Conservation (phyloP, 768 basidiomycete species). For the Piloderma croceum region DNA sequence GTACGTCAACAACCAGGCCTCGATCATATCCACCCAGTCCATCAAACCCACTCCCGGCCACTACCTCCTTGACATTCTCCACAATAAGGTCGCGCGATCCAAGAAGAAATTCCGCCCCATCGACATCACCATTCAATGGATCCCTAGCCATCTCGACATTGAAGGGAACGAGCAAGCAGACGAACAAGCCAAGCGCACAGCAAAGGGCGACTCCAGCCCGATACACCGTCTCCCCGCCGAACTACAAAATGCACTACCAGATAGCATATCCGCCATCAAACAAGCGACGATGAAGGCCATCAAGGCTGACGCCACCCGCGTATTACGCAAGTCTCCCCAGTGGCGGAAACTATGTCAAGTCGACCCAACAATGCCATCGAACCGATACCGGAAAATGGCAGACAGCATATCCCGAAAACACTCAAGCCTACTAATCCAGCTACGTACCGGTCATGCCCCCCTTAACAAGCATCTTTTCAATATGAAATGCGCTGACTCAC, state of each 20-base stretch:
- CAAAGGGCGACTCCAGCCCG: slow-evolving; percentile 1
- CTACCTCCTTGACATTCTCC: slow-evolving; percentile 8
- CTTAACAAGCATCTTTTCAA: slow-evolving; percentile 25
- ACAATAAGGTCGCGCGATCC: background rate
- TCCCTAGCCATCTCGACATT: slow-evolving; percentile 13
- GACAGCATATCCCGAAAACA: slow-evolving; percentile 8
- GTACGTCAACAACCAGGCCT: slow-evolving; percentile 8
- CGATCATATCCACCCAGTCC: slow-evolving; percentile 1
- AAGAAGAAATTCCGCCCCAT: background rate
- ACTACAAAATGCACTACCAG: background rate
- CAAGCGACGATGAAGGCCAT: background rate
- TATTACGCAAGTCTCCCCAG: slow-evolving; percentile 1
- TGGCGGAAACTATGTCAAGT: background rate
- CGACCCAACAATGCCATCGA: background rate
- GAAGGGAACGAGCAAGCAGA: slow-evolving; percentile 20
- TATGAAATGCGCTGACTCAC: slow-evolving; percentile 19
- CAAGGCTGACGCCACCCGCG: background rate
- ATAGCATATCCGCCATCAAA: slow-evolving; percentile 2
- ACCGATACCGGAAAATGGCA: slow-evolving; percentile 1
- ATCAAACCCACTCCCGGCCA: slow-evolving; percentile 3
- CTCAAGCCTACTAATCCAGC: slow-evolving; percentile 23
- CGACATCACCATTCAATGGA: slow-evolving; percentile 12
- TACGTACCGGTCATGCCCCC: slow-evolving; percentile 26
- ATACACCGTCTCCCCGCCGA: background rate
- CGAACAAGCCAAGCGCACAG: slow-evolving; percentile 17